Evolutionary conservation across 2,329 filamentous ascomycete species (phyloP).

Genomic region (Colletotrichum sp.): DNA sequence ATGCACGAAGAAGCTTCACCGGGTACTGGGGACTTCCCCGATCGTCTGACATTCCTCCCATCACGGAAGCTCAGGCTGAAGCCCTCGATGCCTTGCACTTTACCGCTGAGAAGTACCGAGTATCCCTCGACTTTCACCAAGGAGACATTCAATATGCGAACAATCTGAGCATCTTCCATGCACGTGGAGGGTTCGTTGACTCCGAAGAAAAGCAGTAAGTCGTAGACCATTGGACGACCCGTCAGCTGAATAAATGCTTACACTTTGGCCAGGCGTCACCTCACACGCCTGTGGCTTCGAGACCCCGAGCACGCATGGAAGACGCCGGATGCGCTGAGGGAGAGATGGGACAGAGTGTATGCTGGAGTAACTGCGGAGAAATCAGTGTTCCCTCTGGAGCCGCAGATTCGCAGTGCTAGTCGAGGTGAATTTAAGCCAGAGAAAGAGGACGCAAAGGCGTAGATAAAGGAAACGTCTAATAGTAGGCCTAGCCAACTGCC

Average conservation of each 20-base stretch:
- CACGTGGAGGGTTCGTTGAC: slow-evolving; percentile 54
- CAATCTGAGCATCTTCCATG: slow-evolving; percentile 60
- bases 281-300: slow-evolving; percentile 55
- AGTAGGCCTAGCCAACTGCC: not conserved
- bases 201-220: slow-evolving; percentile 48
- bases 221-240: not conserved
- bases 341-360: slow-evolving; percentile 60
- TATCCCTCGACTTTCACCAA: slow-evolving; percentile 50
- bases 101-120: slow-evolving; percentile 49
- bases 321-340: slow-evolving; percentile 47
- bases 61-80: slow-evolving; percentile 58
- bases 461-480: not conserved
- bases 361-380: slow-evolving; percentile 54
- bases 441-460: not conserved
- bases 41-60: slow-evolving; percentile 58
- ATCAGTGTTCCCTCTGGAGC: slow-evolving; percentile 62
- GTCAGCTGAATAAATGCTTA: not conserved
- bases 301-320: slow-evolving; percentile 55
- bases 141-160: slow-evolving; percentile 62
- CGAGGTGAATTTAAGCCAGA: slow-evolving; percentile 2
- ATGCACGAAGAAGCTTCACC: slow-evolving; percentile 63
- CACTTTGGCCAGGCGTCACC: slow-evolving; percentile 44
- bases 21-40: slow-evolving; percentile 61
- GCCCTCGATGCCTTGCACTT: slow-evolving; percentile 58
- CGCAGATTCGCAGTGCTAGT: slow-evolving; percentile 34